Percentiles rank a stretch among this genome's conserved stretches.
Conservation (phyloP, 495 filamentous ascomycete species). For the Entonaema liquescens region DNA sequence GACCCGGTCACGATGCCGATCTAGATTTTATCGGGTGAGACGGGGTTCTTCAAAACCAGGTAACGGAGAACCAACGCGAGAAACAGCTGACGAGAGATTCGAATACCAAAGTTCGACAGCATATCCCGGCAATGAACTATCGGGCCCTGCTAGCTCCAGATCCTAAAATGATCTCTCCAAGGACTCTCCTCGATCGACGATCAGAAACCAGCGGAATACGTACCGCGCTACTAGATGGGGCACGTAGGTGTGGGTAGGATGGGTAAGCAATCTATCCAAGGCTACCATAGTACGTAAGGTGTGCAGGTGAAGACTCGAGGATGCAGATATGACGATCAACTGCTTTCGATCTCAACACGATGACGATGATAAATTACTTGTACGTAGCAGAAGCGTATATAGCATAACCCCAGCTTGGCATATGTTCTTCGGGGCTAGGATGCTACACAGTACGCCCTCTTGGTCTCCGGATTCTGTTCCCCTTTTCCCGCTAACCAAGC, state of each 20-base stretch:
- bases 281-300: constrained; percentile 9
- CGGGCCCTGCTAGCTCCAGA: constrained; percentile 35
- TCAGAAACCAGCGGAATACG: constrained; percentile 25
- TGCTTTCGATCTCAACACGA: constrained; percentile 15
- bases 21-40: constrained; percentile 32
- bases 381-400: not conserved
- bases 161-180: constrained; percentile 41
- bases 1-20: constrained; percentile 26
- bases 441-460: constrained; percentile 16
- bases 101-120: constrained; percentile 7
- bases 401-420: constrained; percentile 4
- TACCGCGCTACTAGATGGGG: constrained; percentile 26
- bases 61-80: constrained; percentile 13
- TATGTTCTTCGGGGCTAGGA: constrained; percentile 23
- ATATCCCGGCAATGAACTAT: constrained; percentile 36
- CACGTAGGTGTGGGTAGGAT: constrained; percentile 27
- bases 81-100: constrained; percentile 39
- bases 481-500: constrained; percentile 16
- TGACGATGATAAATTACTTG: constrained; percentile 9
- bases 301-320: constrained; percentile 13
- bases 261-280: constrained; percentile 7
- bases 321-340: constrained; percentile 23
- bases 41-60: constrained; percentile 23
- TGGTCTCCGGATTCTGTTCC: constrained; percentile 6
- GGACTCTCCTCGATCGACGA: constrained; percentile 40